A percentile compares a stretch with the other conserved stretches of the same genome.
phyloP scores from a whole-genome alignment of 169 alveolate species.

The Amoebophrya sp. region DNA sequence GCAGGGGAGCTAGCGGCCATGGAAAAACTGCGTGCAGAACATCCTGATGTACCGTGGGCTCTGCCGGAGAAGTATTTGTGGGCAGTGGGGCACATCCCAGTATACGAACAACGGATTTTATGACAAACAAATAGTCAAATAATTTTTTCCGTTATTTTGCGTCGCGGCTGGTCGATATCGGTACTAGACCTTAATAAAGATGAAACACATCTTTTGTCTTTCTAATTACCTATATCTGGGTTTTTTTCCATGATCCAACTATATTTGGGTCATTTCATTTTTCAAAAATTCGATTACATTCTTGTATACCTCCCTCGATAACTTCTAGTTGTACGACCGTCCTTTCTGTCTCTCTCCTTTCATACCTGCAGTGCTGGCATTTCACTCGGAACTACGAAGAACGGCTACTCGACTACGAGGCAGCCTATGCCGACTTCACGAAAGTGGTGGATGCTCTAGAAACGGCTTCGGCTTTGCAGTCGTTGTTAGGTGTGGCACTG shows the following conservation, averaged over 20 bases:
- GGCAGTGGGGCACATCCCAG: background rate
- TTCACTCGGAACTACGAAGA: background rate
- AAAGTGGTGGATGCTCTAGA: background rate
- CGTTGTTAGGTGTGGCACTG: background rate
- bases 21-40: background rate
- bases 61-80: background rate
- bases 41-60: background rate
- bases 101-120: background rate
- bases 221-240: no score
- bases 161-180: no score
- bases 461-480: background rate
- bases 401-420: background rate
- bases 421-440: background rate
- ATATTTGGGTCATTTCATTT: no score
- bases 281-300: no score
- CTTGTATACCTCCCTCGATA: no score
- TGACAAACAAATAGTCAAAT: no score
- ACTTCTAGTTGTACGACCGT: no score
- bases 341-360: no score
- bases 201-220: no score
- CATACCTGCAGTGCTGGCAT: background rate
- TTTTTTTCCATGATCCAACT: no score
- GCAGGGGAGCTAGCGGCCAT: background rate
- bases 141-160: no score
- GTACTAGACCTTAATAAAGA: no score